These are phyloP conservation scores for Allium cepa DNA, from an alignment of 106 monocot genomes.

Conservation along the genomic window DNA sequence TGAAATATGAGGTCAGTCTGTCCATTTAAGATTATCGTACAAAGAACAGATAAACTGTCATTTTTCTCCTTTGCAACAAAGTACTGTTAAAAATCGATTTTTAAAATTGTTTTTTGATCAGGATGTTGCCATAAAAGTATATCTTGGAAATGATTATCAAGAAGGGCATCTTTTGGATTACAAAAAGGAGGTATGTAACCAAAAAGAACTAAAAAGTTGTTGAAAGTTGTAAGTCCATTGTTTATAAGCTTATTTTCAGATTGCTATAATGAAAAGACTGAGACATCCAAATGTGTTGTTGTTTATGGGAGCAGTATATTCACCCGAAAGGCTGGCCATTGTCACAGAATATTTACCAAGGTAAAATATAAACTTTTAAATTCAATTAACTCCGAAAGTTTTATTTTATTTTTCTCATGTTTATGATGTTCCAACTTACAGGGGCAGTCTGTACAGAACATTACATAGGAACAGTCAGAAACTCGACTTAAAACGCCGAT, in stretches of 20 bases:
- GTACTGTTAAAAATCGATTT: not conserved
- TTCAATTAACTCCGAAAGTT: not conserved
- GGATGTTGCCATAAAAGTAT: slow-evolving; percentile 34
- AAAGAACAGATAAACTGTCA: too few species aligned
- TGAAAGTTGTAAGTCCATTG: slow-evolving; percentile 1
- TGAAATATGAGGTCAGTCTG: not conserved
- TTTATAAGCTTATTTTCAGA: slow-evolving; percentile 12
- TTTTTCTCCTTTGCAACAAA: too few species aligned
- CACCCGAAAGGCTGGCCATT: slow-evolving; percentile 19
- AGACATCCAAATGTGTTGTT: slow-evolving; percentile 30
- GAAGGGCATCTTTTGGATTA: slow-evolving; percentile 18
- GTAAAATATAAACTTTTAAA: slow-evolving; percentile 3
- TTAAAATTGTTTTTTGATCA: not conserved
- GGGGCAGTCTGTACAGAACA: slow-evolving; percentile 28
- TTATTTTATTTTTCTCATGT: not conserved
- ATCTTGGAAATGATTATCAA: slow-evolving; percentile 18
- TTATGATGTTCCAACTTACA: not conserved
- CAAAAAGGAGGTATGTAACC: slow-evolving; percentile 22
- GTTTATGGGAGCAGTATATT: slow-evolving; percentile 31
- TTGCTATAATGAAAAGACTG: slow-evolving; percentile 33
- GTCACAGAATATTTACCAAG: slow-evolving; percentile 25
- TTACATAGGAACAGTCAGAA: slow-evolving; percentile 21
- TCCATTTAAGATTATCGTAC: too few species aligned
- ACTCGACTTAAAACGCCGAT: slow-evolving; percentile 20
- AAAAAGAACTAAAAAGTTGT: not conserved